Evolutionary conservation across 805 yeast species (phyloP).

Genomic region (Schwanniomyces pseudopolymorphus): DNA sequence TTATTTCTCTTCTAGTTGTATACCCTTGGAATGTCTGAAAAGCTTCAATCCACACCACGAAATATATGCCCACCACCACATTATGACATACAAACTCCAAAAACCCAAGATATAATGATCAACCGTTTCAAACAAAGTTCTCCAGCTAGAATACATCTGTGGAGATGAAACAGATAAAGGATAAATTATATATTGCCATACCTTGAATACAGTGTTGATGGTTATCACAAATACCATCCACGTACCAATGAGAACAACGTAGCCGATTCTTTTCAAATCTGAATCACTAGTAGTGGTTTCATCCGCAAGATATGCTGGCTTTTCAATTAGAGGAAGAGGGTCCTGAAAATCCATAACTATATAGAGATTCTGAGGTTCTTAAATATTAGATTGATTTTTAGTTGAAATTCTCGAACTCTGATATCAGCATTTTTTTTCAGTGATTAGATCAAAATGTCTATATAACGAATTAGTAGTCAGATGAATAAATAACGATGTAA

Average conservation of each 20-base stretch:
- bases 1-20: slow-evolving; percentile 16
- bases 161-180: slow-evolving; percentile 23
- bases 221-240: slow-evolving; percentile 35
- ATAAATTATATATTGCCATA: slow-evolving; percentile 33
- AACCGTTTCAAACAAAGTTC: slow-evolving; percentile 14
- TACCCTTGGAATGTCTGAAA: slow-evolving; percentile 76
- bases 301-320: background rate
- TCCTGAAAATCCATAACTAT: slow-evolving; percentile 5
- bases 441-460: too few species aligned
- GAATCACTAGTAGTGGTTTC: background rate
- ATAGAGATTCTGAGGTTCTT: background rate
- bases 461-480: too few species aligned
- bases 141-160: slow-evolving; percentile 11
- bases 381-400: background rate
- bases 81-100: slow-evolving; percentile 41
- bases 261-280: slow-evolving; percentile 21
- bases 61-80: slow-evolving; percentile 65
- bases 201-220: slow-evolving; percentile 31
- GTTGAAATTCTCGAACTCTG: background rate
- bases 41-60: slow-evolving; percentile 82
- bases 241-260: slow-evolving; percentile 23
- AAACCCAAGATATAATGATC: slow-evolving; percentile 32
- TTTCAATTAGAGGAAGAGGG: slow-evolving; percentile 9
- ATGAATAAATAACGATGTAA: too few species aligned
- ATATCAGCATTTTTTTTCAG: background rate